A percentile compares a stretch with the other conserved stretches of the same genome.
Conservation (phyloP, 768 basidiomycete species). For the Pleurotus tuoliensis region DNA sequence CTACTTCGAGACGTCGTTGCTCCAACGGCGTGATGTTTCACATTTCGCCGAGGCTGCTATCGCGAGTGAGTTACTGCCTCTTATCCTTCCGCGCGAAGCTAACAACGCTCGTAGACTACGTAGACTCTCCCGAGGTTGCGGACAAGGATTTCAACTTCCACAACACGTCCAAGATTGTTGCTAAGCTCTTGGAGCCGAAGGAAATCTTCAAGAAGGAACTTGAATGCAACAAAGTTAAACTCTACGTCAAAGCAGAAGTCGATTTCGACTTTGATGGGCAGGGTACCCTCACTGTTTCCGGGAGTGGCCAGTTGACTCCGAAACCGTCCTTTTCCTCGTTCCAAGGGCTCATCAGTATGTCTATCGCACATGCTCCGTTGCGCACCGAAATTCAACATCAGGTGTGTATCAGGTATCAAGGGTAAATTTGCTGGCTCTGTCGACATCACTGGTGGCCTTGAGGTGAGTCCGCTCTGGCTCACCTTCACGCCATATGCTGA, state of each 20-base stretch:
- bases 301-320: neutral
- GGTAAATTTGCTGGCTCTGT: constrained; percentile 3
- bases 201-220: constrained; percentile 3
- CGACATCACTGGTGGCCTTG: constrained; percentile 5
- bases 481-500: neutral
- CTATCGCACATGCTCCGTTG: too few relatives aligned
- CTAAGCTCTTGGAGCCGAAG: neutral
- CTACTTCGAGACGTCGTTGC: neutral
- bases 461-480: neutral
- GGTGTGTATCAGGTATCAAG: neutral
- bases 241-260: constrained; percentile 3
- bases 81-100: too few relatives aligned
- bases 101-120: too few relatives aligned
- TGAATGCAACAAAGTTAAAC: neutral
- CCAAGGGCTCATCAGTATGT: constrained; percentile 1
- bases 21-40: neutral
- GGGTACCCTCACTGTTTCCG: constrained; percentile 2
- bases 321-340: neutral
- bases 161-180: constrained; percentile 1
- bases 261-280: constrained; percentile 3
- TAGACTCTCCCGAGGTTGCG: neutral
- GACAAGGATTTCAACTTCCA: constrained; percentile 6
- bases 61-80: neutral
- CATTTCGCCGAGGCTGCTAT: constrained; percentile 3
- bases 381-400: neutral